phyloP scores from a whole-genome alignment of 2,329 filamentous ascomycete genomes.

The Penicillium verrucosum region DNA sequence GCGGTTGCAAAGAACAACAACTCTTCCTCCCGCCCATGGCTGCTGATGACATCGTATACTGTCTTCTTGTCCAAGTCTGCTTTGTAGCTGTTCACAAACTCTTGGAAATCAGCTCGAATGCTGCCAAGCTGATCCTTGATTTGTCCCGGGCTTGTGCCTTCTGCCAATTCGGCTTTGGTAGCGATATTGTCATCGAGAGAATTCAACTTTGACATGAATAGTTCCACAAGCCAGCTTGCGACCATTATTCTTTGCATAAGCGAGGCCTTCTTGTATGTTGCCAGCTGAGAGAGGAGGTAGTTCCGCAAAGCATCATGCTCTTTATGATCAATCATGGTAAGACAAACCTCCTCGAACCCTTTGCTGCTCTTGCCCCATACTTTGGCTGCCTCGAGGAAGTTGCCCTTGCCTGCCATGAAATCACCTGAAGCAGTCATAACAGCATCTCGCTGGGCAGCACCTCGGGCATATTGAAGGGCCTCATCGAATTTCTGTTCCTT shows the following conservation, averaged over 20 bases:
- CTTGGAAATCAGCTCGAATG: slow-evolving; percentile 76
- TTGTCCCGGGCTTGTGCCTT: slow-evolving; percentile 67
- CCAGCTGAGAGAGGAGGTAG: slow-evolving; percentile 82
- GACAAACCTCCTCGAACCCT: slow-evolving; percentile 90
- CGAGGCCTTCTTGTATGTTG: slow-evolving; percentile 74
- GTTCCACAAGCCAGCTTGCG: slow-evolving; percentile 88
- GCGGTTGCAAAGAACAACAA: slow-evolving; percentile 85
- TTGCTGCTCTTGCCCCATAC: slow-evolving; percentile 96
- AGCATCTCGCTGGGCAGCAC: slow-evolving; percentile 76
- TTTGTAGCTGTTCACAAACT: slow-evolving; percentile 83
- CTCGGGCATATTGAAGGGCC: slow-evolving; percentile 80
- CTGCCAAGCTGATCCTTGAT: slow-evolving; percentile 64
- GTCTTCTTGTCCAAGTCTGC: slow-evolving; percentile 84
- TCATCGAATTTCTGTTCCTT: slow-evolving; percentile 82
- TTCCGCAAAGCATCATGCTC: slow-evolving; percentile 88
- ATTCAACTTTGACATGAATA: slow-evolving; percentile 97
- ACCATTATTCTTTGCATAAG: slow-evolving; percentile 95
- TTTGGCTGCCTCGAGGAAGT: slow-evolving; percentile 79
- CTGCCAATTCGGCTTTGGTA: slow-evolving; percentile 76
- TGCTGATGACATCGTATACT: slow-evolving; percentile 92
- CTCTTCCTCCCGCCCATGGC: slow-evolving; percentile 90
- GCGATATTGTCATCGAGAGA: slow-evolving; percentile 90
- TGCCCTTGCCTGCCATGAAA: slow-evolving; percentile 74
- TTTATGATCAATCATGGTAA: slow-evolving; percentile 83
- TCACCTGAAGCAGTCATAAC: slow-evolving; percentile 92